Conservation (phyloP, 306 rosid genomes). For the Acacia acuminata region DNA sequence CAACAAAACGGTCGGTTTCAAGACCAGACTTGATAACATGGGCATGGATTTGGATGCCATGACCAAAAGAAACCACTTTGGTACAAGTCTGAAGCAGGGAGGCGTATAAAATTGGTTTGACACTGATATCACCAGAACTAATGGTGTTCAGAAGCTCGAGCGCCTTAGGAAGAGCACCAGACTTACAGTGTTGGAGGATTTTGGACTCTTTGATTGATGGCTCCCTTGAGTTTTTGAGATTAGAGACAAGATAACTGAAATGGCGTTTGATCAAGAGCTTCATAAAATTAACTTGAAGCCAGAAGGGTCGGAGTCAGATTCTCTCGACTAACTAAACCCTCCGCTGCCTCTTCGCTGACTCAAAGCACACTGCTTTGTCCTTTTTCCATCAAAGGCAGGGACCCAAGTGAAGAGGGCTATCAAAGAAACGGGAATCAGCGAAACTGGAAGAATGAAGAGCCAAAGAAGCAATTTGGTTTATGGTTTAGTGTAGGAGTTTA, state of each 20-base stretch:
- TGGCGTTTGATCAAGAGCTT: constrained; percentile 48
- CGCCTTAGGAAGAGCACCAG: constrained; percentile 50
- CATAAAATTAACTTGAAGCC: constrained; percentile 35
- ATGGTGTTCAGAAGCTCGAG: constrained; percentile 51
- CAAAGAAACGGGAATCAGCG: too few species aligned
- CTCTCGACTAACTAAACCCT: background rate
- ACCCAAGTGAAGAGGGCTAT: too few species aligned
- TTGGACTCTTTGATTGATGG: constrained; percentile 39
- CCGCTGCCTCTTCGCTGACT: background rate
- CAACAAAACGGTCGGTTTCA: constrained; percentile 68
- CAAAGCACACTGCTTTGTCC: background rate
- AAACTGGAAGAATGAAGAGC: too few species aligned
- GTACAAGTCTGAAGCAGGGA: constrained; percentile 69
- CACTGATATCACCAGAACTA: constrained; percentile 27
- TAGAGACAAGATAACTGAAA: constrained; percentile 42
- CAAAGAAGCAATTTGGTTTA: too few species aligned
- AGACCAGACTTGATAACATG: constrained; percentile 72
- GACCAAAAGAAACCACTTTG: constrained; percentile 47
- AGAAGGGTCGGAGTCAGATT: background rate
- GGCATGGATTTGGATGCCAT: constrained; percentile 68
- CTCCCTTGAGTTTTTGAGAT: constrained; percentile 15
- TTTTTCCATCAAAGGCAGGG: background rate
- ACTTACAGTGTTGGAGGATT: constrained; percentile 52
- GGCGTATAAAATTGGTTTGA: constrained; percentile 67
- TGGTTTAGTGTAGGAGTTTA: too few species aligned